These are phyloP conservation scores for Sporisorium scitamineum DNA, from an alignment of 1,284 basidiomycete species.

Conservation along the genomic window DNA sequence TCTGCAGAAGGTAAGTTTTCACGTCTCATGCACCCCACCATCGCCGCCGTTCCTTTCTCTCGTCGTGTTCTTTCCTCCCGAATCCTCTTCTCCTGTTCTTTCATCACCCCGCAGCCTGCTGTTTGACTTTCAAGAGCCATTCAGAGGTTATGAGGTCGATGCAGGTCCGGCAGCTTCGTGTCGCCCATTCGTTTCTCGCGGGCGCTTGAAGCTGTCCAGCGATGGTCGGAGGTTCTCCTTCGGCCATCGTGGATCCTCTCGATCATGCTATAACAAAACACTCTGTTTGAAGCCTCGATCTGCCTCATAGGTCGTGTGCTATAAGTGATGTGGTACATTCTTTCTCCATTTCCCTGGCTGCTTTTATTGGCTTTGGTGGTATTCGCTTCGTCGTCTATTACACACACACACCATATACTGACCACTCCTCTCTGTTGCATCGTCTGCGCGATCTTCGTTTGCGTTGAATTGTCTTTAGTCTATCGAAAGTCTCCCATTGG, in stretches of 20 bases:
- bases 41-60: conserved; percentile 3
- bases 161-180: conserved; percentile 40
- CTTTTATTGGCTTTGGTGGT: background rate
- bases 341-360: background rate
- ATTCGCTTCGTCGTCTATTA: background rate
- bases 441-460: background rate
- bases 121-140: background rate
- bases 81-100: conserved; percentile 2
- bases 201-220: conserved; percentile 34
- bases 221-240: conserved; percentile 8
- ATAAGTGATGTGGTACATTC: conserved; percentile 61
- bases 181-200: conserved; percentile 21
- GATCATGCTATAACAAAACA: conserved; percentile 49
- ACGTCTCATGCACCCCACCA: background rate
- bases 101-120: conserved; percentile 7
- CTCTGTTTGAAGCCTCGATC: conserved; percentile 67
- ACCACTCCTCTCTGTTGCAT: conserved; percentile 6
- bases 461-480: conserved; percentile 74
- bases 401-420: conserved; percentile 37
- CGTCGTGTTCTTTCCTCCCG: conserved; percentile 3
- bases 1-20: conserved; percentile 84
- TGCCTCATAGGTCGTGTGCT: conserved; percentile 56
- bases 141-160: conserved; percentile 12
- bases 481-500: conserved; percentile 87
- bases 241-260: conserved; percentile 13